Conservation (phyloP, 805 yeast genomes). For the Nakazawaea wyomingensis region DNA sequence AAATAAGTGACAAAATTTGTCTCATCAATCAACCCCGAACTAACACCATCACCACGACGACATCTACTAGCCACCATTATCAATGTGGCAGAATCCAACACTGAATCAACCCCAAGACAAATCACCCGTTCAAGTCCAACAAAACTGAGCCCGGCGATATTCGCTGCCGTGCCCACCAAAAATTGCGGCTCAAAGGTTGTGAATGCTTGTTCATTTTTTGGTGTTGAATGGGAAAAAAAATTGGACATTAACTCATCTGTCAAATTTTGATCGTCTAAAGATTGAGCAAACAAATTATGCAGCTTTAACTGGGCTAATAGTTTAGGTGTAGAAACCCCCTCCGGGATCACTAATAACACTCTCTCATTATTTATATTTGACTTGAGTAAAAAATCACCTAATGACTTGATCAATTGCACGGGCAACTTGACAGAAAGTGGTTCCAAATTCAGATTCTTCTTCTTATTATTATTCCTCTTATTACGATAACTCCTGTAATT, state of each 20-base stretch:
- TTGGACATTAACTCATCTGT: too few species aligned
- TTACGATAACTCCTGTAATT: conserved; percentile 9
- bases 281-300: not conserved
- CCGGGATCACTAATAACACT: conserved; percentile 8
- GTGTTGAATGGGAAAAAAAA: too few species aligned
- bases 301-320: not conserved
- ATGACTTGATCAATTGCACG: not conserved
- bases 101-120: conserved; percentile 27
- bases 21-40: conserved; percentile 5
- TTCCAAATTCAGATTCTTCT: too few species aligned
- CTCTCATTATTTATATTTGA: not conserved
- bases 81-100: conserved; percentile 20
- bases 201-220: too few species aligned
- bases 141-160: conserved; percentile 24
- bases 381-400: not conserved
- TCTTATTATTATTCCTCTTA: not conserved
- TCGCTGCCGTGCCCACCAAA: conserved; percentile 20
- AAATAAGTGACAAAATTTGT: not conserved
- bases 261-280: too few species aligned
- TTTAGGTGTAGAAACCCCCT: conserved; percentile 6
- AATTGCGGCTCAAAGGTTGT: conserved; percentile 10
- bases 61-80: conserved; percentile 23
- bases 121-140: conserved; percentile 22
- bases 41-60: conserved; percentile 18
- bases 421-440: too few species aligned